Percentiles rank a stretch among this genome's conserved stretches.
Conservation (phyloP, 495 filamentous ascomycete species). For the Penicillium maclennaniae region DNA sequence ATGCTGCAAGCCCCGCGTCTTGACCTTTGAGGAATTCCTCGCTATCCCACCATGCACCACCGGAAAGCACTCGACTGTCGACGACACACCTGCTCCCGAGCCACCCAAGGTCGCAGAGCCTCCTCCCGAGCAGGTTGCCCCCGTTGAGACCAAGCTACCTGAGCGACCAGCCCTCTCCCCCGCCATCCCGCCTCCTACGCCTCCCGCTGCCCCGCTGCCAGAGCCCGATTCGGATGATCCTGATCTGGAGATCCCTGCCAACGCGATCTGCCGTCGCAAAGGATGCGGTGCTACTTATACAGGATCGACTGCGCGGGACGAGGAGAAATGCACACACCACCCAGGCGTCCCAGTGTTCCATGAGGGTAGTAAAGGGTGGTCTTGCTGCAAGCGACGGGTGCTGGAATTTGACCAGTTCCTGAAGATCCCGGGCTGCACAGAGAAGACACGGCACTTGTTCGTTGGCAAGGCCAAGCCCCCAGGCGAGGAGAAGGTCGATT, state of each 20-base stretch:
- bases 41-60: constrained; percentile 89
- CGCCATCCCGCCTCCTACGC: constrained; percentile 49
- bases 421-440: constrained; percentile 86
- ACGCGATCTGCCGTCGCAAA: constrained; percentile 70
- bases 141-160: constrained; percentile 18
- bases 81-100: constrained; percentile 58
- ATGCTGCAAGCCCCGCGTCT: constrained; percentile 96
- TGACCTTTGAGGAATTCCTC: constrained; percentile 99
- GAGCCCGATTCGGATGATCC: constrained; percentile 90
- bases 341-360: constrained; percentile 89
- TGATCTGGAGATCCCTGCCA: constrained; percentile 61
- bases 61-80: constrained; percentile 86
- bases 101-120: constrained; percentile 44
- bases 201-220: constrained; percentile 59
- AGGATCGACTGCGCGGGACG: constrained; percentile 55
- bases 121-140: constrained; percentile 23
- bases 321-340: constrained; percentile 81
- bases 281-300: constrained; percentile 66
- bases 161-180: constrained; percentile 43
- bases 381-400: constrained; percentile 91
- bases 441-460: constrained; percentile 78
- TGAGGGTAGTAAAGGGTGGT: constrained; percentile 96
- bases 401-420: constrained; percentile 98
- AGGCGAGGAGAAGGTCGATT: constrained; percentile 55
- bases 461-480: constrained; percentile 69